Evolutionary conservation across 2,329 filamentous ascomycete genomes (phyloP).

Genomic region (Chalaropsis thielavioides): DNA sequence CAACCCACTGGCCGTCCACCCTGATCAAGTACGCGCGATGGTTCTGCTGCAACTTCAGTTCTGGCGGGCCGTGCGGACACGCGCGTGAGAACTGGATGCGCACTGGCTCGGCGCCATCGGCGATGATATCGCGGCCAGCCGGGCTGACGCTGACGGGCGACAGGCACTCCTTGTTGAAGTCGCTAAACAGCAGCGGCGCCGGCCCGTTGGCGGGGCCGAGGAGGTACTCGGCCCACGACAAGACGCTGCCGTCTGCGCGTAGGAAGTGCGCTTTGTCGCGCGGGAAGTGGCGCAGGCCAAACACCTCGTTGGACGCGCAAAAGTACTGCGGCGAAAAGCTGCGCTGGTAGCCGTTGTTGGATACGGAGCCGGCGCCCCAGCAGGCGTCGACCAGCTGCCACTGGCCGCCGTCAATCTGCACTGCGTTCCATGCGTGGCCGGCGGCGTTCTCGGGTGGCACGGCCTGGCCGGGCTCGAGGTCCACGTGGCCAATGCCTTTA

Average conservation of each 20-base stretch:
- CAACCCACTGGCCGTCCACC: conserved; percentile 28
- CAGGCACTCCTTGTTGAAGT: conserved; percentile 36
- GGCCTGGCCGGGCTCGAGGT: conserved; percentile 47
- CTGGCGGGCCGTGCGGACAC: conserved; percentile 47
- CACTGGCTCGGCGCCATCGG: conserved; percentile 41
- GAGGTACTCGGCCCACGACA: conserved; percentile 73
- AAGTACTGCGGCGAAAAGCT: conserved; percentile 52
- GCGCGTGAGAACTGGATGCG: conserved; percentile 68
- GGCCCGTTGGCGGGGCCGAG: conserved; percentile 41
- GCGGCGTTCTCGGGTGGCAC: conserved; percentile 48
- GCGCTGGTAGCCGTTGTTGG: conserved; percentile 44
- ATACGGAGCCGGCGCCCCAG: conserved; percentile 74
- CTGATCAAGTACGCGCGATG: not conserved
- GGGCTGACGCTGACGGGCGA: conserved; percentile 46
- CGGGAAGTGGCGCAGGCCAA: conserved; percentile 71
- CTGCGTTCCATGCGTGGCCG: conserved; percentile 86
- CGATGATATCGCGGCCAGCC: conserved; percentile 37
- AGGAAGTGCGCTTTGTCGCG: conserved; percentile 53
- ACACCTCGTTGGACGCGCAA: conserved; percentile 56
- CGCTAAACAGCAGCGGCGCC: conserved; percentile 33
- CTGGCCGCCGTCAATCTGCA: conserved; percentile 67
- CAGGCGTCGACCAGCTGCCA: conserved; percentile 91
- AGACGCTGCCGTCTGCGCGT: conserved; percentile 51
- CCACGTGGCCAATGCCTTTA: conserved; percentile 65
- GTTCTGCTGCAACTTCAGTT: not conserved